Base-by-base conservation (phyloP, 257 asterid genomes). In the Ajuga chamaepitys region DNA sequence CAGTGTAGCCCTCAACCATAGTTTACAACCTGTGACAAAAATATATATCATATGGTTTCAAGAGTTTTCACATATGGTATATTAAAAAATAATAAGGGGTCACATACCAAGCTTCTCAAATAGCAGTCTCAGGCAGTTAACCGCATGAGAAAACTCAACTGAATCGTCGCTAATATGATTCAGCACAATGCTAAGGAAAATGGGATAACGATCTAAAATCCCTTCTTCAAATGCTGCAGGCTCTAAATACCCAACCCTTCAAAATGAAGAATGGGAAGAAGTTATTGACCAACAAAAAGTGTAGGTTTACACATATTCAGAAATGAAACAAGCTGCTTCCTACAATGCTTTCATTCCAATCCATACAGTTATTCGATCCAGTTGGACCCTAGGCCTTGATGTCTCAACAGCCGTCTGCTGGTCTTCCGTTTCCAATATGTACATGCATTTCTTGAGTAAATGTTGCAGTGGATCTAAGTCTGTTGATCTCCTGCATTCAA, bases 211-310 rank as follows among this genome's bases (percentile, higher is more conserved):
- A 60, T 93, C 97, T 66, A 93, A 76, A 75, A 93, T 83, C 80
- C 99, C 99, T 82, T 93, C 97, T 79, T 93, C 99, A 85, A 93
- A 87, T 70, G 96, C 92, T 58, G 84, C 90, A 77, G 99, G 95
- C 76, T 93, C 99, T 64, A 93, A 75, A 79, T 86, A 87, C 67
- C 99, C 99, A 75, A 89, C 84, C 86, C 99, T 93, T 84, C 81
- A 78, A 80, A 53, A 73, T 20, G 52, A 46, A 70, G 66, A 70
- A 59, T 58, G 71, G 30, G 58, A 73, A 52, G 59, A 70, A 17
- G 18, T 70, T 62, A 78, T 66, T 68, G 74, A 82, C 71, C 48
- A 63, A 46, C 42, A 78, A 72, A 74, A 62, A 66, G 44, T 22
- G 61, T 9, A 55, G 40, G 48, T 20, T 51, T 53, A 58, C 73